phyloP scores from a whole-genome alignment of 176 grass and related monocot species.

The Thalia dealbata region DNA sequence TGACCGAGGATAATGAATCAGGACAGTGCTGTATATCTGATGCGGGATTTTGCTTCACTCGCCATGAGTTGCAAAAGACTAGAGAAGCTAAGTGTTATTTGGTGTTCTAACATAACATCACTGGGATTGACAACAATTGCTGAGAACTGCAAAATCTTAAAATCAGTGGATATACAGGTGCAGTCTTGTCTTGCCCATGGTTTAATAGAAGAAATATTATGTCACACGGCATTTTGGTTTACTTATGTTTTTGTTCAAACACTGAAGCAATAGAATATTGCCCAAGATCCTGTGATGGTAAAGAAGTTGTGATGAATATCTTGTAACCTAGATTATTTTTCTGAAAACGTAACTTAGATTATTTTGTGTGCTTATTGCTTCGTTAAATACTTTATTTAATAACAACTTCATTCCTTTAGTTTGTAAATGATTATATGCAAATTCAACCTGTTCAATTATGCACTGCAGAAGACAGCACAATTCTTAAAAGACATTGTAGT shows the following conservation, averaged over 20 bases:
- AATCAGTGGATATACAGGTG: conserved; percentile 83
- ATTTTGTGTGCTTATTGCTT: too few species aligned
- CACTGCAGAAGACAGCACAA: neutral
- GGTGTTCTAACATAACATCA: conserved; percentile 67
- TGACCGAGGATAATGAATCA: conserved; percentile 18
- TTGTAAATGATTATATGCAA: neutral
- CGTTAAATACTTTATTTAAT: neutral
- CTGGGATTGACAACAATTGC: conserved; percentile 52
- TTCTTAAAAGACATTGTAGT: neutral
- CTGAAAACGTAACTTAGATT: too few species aligned
- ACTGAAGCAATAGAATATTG: neutral
- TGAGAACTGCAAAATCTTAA: conserved; percentile 58
- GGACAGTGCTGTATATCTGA: conserved; percentile 48
- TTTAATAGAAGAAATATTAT: neutral
- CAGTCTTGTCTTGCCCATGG: conserved; percentile 1
- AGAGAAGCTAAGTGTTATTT: conserved; percentile 64
- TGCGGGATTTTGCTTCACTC: conserved; percentile 46
- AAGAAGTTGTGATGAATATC: too few species aligned
- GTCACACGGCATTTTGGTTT: neutral
- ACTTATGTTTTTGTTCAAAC: neutral
- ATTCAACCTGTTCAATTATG: neutral
- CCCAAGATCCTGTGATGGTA: too few species aligned
- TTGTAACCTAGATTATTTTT: too few species aligned
- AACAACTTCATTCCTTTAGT: neutral
- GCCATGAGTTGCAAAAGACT: conserved; percentile 52